Base-by-base conservation (phyloP, 495 filamentous ascomycete genomes). In the Penicillium waksmanii region DNA sequence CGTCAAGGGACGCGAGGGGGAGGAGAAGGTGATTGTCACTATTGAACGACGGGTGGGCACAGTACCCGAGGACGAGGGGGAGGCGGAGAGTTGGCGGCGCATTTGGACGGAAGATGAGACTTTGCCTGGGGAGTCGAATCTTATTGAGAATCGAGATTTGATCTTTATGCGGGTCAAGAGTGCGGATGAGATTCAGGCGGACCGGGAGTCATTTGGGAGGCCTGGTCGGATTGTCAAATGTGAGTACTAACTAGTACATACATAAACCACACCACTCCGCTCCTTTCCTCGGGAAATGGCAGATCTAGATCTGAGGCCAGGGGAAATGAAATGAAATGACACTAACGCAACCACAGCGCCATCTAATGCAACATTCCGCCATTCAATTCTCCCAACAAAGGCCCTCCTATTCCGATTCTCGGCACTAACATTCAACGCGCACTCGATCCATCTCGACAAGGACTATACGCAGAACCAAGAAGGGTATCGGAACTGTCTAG, bases 401-500 rank as follows among this genome's bases (percentile, higher is more conserved):
- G 74, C 81, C 21, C 78, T 96, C 0, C 82, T 96, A 31, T 94
- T 93, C 73, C 85, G 90, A n/a, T 96, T 89, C 75, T 91, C 87
- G 31, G 90, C 90, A 0, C 81, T 96, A 17, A 92, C 88, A 5
- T 92, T 89, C 81, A 96, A 96, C 70, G 89, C 91, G 6, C 92
- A 96, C 67, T 75, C 80, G 6, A 96, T 96, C 56, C 92, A 96
- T 65, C 80, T 95, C n/a, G 90, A 96, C 68, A 82, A 79, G 4
- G 56, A 77, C 15, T 96, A 91, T 73, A 85, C 86, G 19, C 81
- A 81, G 18, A 76, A 84, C 31, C 73, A 84, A 2, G 94, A 98
- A 72, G 90, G 89, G 8, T 85, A 94, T 68, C 82, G 79, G 12
- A 82, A 87, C 52, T 76, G 91, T 23, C 81, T 98, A 12, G 89